Evolutionary conservation across 345 rosid genomes (phyloP).

Genomic region (Geranium rotundifolium): DNA sequence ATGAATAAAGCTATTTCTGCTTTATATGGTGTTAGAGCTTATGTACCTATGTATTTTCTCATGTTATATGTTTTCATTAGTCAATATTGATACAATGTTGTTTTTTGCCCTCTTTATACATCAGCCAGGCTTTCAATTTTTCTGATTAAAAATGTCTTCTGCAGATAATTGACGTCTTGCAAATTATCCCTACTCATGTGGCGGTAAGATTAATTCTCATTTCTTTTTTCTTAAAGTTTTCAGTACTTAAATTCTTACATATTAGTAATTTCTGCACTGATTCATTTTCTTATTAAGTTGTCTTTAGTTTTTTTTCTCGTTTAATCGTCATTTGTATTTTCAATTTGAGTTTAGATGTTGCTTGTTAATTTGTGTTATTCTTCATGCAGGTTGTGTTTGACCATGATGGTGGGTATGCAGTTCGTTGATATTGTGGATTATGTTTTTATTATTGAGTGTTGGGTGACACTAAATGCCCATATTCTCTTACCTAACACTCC

Average conservation of each 20-base stretch:
- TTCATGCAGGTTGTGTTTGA: slow-evolving; percentile 86
- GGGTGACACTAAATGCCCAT: too few species aligned
- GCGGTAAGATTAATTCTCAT: slow-evolving; percentile 40
- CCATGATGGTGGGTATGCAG: slow-evolving; percentile 74
- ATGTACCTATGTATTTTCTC: neutral
- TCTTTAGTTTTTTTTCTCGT: neutral
- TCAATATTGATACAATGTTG: neutral
- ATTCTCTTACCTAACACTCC: neutral
- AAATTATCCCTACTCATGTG: slow-evolving; percentile 74
- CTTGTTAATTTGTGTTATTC: slow-evolving; percentile 15
- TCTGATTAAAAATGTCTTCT: slow-evolving; percentile 12
- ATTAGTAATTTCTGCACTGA: neutral
- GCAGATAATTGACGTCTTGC: slow-evolving; percentile 90
- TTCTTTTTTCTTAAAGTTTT: neutral
- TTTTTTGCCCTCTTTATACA: neutral
- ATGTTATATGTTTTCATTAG: neutral
- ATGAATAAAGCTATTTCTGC: neutral
- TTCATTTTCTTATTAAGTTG: neutral
- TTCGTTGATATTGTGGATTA: neutral
- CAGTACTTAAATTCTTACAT: neutral
- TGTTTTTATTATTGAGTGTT: neutral
- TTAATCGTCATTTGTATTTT: neutral
- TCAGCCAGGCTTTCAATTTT: neutral
- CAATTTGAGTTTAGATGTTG: neutral
- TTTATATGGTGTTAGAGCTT: neutral